Evolutionary conservation across 495 filamentous ascomycete species (phyloP), one percentile per base, ranked within the genome.

Genomic region (Neurospora intermedia): DNA sequence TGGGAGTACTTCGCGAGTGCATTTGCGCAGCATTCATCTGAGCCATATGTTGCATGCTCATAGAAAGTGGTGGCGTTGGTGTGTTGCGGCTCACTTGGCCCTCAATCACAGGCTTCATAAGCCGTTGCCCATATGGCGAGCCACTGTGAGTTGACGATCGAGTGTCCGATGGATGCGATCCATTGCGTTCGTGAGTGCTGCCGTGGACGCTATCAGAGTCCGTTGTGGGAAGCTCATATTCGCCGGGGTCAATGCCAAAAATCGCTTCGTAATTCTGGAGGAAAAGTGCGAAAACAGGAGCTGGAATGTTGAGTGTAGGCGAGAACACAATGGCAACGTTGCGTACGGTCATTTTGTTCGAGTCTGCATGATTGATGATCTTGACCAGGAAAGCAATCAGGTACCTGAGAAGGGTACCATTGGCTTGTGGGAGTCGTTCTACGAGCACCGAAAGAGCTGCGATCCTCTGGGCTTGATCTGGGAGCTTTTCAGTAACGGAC

Each of bases 241-340:
- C 86, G 75, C 89, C 87, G 2, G 88, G 86, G 8, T 89, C 85
- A 71, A 90, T 87, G 42, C 91, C 92, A 80, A 98, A 99, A 66
- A 99, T 95, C 46, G 86, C 86, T 75, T 92, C 87, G 77, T 92
- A 97, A 76, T 98, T 94, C 70, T 95, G 94, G 43, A 99, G 87
- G 81, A 99, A 96, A 82, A 94, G 86, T 3, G 94, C 94, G 77
- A 99, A 97, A 8, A 99, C 91, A 18, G 96, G 94, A 1, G 94
- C 93, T 0, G 96, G 94, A 48, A 99, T 98, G 81, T 98, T 98
- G 42, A 98, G 87, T 1, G 96, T 98, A 2, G 96, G 96, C n/a
- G 96, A 96, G 82, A 98, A 99, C 72, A 98, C 94, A 74, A 99
- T 99, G 76, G 96, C 94, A 70, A 99, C 94, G 81, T 99, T 99